Base-by-base conservation (phyloP, 495 filamentous ascomycete species). In the Podospora conica region DNA sequence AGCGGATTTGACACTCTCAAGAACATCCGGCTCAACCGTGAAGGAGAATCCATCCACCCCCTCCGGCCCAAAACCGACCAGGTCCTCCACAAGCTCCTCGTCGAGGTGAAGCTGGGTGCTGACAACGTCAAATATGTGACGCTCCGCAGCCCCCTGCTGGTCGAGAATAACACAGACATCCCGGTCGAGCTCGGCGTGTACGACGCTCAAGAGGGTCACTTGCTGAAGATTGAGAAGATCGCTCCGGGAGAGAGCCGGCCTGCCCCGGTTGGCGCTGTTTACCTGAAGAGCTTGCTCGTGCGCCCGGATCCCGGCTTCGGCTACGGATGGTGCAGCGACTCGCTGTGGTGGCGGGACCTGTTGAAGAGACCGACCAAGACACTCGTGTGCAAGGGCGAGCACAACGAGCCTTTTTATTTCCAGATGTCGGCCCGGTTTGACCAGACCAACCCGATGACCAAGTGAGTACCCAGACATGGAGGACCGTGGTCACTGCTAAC, bases 81-180 rank as follows among this genome's bases (percentile, higher is more conserved):
- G 55, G 83, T 96, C 21, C 83, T 92, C 70, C 96, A 98, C 76
- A 89, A 92, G 27, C 83, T 98, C 21, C 84, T 98, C 33, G 94
- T 97, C 28, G 93, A 98, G 63, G 89, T 98, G 68, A 93, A 87
- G 60, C 85, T 98, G 31, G 94, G 92, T 24, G 76, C 85, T 3
- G 93, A 98, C 77, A 97, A 97, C 66, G 89, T 98, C 76, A 98
- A 98, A 78, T 94, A 96, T 75, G 95, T 98, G 71, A 98, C 92
- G 9, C 91, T 98, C 74, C 87, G 94, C 53, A 98, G 95, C 15
- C 95, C 95, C 8, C 82, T 98, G n/a, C 78, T 97, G 15, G 86
- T 98, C n/a, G 95, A 97, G 76, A 98, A 98, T 79, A 90, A 93
- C 71, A 98, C 95, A 3, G 92, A 98, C 75, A 96, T 98, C 64